These are phyloP conservation scores for Fusarium fujikuroi DNA, from an alignment of 2,329 filamentous ascomycete genomes.

Conservation along the genomic window DNA sequence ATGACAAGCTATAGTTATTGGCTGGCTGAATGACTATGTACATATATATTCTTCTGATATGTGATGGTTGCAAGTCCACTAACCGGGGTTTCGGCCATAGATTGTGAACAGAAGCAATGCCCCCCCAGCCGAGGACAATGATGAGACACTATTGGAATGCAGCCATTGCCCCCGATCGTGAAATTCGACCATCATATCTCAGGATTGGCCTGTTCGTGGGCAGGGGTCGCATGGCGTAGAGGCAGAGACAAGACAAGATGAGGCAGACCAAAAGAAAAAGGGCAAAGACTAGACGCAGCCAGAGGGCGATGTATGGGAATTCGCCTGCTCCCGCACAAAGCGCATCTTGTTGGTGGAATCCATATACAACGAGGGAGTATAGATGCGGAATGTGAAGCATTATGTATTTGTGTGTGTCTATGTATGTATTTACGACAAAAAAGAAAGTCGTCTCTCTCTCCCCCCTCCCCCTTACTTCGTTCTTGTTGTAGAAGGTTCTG, in stretches of 20 bases:
- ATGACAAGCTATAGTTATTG: neutral
- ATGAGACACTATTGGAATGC: conserved; percentile 34
- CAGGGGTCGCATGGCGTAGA: conserved; percentile 33
- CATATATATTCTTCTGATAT: conserved; percentile 13
- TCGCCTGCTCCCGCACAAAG: conserved; percentile 14
- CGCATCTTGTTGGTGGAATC: conserved; percentile 12
- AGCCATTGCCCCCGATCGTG: neutral
- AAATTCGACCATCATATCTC: neutral
- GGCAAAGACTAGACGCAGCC: neutral
- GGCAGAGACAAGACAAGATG: conserved; percentile 31
- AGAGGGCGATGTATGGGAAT: neutral
- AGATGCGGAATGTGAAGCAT: conserved; percentile 13
- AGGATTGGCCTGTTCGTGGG: conserved; percentile 18
- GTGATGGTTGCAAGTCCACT: conserved; percentile 18
- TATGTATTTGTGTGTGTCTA: neutral
- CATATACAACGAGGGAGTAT: conserved; percentile 20
- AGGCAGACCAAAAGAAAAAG: conserved; percentile 10
- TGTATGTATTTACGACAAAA: neutral
- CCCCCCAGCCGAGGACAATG: neutral
- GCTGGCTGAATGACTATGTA: neutral
- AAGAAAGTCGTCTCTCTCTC: neutral
- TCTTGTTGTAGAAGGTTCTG: conserved; percentile 2
- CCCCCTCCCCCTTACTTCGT: conserved; percentile 13
- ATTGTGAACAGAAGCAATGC: conserved; percentile 1
- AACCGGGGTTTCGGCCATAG: conserved; percentile 3